These are phyloP conservation scores for Prunus mongolica DNA, from an alignment of 306 rosid species.

Conservation along the genomic window DNA sequence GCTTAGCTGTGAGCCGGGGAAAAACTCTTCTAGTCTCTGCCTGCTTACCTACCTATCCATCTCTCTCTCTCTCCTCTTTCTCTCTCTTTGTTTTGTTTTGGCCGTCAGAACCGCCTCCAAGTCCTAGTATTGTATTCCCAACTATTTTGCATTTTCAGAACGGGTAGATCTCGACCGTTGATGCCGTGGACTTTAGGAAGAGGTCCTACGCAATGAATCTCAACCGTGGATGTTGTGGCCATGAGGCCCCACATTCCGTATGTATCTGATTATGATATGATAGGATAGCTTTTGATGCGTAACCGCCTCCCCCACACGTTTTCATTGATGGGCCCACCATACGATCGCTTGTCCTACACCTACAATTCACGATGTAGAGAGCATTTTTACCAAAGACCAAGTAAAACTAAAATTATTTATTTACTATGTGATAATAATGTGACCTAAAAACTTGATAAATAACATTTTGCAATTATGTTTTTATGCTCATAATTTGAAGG, in stretches of 20 bases:
- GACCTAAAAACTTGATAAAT: too few species aligned
- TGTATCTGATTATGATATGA: background rate
- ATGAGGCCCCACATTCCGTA: background rate
- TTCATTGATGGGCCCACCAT: background rate
- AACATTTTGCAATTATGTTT: too few species aligned
- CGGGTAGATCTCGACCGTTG: background rate
- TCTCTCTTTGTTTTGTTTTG: background rate
- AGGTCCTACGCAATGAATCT: background rate
- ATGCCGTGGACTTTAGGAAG: fast-evolving
- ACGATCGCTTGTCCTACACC: background rate
- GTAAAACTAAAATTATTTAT: background rate
- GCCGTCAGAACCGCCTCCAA: slow-evolving; percentile 32
- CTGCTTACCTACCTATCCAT: background rate
- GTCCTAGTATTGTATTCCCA: background rate
- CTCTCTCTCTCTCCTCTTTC: background rate
- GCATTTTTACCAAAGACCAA: background rate
- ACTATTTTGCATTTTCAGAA: background rate
- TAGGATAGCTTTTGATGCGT: background rate
- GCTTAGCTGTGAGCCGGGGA: background rate
- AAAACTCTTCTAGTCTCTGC: background rate
- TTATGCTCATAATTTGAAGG: too few species aligned
- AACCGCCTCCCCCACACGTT: background rate
- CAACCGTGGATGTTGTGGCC: background rate
- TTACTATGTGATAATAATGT: too few species aligned
- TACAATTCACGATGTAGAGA: background rate